Percentiles rank a stretch among this genome's conserved stretches.
These are phyloP conservation scores for Ramaria sp. DNA, from an alignment of 768 basidiomycete genomes.

Conservation along the genomic window DNA sequence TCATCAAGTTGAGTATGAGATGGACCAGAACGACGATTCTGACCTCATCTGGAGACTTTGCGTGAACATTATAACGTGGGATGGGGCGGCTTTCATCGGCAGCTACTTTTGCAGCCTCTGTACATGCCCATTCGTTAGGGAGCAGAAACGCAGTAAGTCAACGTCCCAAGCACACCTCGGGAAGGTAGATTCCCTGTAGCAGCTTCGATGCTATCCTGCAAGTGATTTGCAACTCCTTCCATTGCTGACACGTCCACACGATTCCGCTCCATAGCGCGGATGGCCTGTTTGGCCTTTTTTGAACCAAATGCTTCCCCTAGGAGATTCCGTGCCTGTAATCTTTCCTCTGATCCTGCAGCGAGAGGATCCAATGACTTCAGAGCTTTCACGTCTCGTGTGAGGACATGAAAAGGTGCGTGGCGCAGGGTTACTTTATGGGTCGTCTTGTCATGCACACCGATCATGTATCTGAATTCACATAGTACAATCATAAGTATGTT, in stretches of 20 bases:
- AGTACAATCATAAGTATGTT: background rate
- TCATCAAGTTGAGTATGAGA: background rate
- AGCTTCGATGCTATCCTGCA: slow-evolving; percentile 76
- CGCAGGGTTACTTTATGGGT: slow-evolving; percentile 64
- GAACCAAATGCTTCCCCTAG: slow-evolving; percentile 92
- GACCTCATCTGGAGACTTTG: slow-evolving; percentile 56
- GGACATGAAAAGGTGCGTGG: slow-evolving; percentile 53
- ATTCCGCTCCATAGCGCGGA: slow-evolving; percentile 80
- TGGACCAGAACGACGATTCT: background rate
- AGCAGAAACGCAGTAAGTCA: background rate
- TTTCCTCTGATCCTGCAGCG: slow-evolving; percentile 41
- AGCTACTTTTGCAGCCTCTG: slow-evolving; percentile 58
- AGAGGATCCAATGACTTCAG: slow-evolving; percentile 51
- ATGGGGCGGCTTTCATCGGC: slow-evolving; percentile 61
- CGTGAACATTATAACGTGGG: slow-evolving; percentile 60
- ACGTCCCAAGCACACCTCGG: slow-evolving; percentile 35
- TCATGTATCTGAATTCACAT: slow-evolving; percentile 49
- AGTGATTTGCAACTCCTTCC: slow-evolving; percentile 68
- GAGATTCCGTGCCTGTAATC: slow-evolving; percentile 54
- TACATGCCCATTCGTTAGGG: slow-evolving; percentile 6
- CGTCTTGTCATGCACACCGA: slow-evolving; percentile 72
- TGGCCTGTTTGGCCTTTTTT: slow-evolving; percentile 82
- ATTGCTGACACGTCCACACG: slow-evolving; percentile 83
- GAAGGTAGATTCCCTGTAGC: slow-evolving; percentile 61
- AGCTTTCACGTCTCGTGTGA: slow-evolving; percentile 75